phyloP scores from a whole-genome alignment of 2,329 filamentous ascomycete genomes.

The Ambrosiella beaveri region DNA sequence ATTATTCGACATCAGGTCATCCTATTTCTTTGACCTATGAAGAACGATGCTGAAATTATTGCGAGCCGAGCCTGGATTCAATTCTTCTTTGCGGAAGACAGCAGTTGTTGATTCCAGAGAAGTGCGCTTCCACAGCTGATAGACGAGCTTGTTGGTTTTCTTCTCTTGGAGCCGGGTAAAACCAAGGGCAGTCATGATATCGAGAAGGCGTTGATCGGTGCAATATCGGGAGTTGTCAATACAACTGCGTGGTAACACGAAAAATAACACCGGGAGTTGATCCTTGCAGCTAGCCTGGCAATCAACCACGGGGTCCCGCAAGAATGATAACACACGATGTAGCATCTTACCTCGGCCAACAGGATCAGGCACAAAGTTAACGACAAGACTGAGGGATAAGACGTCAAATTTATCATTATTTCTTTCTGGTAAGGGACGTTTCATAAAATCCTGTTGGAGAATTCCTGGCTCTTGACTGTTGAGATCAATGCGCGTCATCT shows the following conservation, averaged over 20 bases:
- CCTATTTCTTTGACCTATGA: constrained; percentile 16
- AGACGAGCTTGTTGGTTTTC: constrained; percentile 66
- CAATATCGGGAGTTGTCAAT: constrained; percentile 83
- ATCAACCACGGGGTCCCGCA: constrained; percentile 25
- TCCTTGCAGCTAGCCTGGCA: constrained; percentile 13
- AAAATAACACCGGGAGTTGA: constrained; percentile 56
- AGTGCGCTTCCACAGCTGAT: constrained; percentile 61
- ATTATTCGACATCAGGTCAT: too few species aligned
- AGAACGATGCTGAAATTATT: constrained; percentile 87
- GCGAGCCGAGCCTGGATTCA: constrained; percentile 55
- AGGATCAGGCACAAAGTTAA: constrained; percentile 83
- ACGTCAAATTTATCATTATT: constrained; percentile 61
- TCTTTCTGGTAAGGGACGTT: constrained; percentile 51
- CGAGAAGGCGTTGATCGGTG: constrained; percentile 47
- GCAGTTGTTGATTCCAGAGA: constrained; percentile 15
- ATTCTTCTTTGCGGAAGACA: constrained; percentile 52
- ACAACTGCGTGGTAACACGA: constrained; percentile 80
- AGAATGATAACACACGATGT: constrained; percentile 52
- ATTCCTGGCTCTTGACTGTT: constrained; percentile 74
- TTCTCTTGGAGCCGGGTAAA: constrained; percentile 52
- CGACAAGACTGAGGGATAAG: constrained; percentile 76
- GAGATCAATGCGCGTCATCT: constrained; percentile 72
- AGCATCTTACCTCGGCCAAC: constrained; percentile 70
- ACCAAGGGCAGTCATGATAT: constrained; percentile 63
- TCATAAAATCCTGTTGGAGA: constrained; percentile 83